These are phyloP conservation scores for Irpex sp. DNA, from an alignment of 1,284 basidiomycete genomes.

Conservation along the genomic window DNA sequence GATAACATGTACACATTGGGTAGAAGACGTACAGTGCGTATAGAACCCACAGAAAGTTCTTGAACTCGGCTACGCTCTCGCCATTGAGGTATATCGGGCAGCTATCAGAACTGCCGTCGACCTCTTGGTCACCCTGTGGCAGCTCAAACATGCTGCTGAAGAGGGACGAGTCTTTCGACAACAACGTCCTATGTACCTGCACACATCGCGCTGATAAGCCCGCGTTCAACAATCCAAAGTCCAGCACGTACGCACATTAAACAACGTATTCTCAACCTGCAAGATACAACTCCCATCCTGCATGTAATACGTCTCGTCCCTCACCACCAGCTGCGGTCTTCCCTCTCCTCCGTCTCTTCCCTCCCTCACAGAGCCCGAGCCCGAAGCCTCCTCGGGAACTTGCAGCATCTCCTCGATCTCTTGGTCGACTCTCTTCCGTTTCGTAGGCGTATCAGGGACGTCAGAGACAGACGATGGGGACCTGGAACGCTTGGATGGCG, in stretches of 20 bases:
- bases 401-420: constrained; percentile 14
- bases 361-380: neutral
- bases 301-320: constrained; percentile 30
- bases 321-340: constrained; percentile 7
- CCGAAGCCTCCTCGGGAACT: neutral
- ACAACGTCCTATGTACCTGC: constrained; percentile 61
- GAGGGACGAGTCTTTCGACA: constrained; percentile 59
- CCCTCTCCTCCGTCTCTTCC: neutral
- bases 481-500: neutral
- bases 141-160: constrained; percentile 62
- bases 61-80: constrained; percentile 58
- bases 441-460: constrained; percentile 12
- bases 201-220: neutral
- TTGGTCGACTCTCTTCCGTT: constrained; percentile 19
- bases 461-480: neutral
- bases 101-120: constrained; percentile 59
- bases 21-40: constrained; percentile 23
- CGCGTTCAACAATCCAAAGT: neutral
- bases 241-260: constrained; percentile 27
- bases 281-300: constrained; percentile 33
- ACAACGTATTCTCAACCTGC: constrained; percentile 30
- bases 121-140: constrained; percentile 43
- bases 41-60: constrained; percentile 54
- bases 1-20: constrained; percentile 36
- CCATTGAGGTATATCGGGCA: constrained; percentile 58